Evolutionary conservation across 164 flowering plant species (phyloP), one percentile per base, ranked within the genome.

Genomic region (Sedum album): DNA sequence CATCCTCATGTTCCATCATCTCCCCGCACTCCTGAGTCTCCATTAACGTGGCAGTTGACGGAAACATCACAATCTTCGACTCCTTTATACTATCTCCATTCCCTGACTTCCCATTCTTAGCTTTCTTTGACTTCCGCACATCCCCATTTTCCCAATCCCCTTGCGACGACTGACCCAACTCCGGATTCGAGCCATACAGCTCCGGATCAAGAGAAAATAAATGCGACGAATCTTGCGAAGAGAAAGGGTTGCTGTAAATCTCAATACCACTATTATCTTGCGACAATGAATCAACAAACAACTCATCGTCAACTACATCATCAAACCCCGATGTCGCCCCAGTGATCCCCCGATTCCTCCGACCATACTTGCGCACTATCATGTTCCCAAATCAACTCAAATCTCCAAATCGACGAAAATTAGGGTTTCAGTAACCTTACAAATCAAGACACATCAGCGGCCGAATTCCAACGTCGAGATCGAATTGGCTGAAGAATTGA

Each of bases 11-110:
- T 81, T 94, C 99, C 95, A 90, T 91, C 97, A 91, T 91, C 76
- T 91, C 97, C 71, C 97, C 97, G 49, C 76, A 88, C 75, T 94
- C 99, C 73, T 94, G 98, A 30, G 96, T 86, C 77, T 93, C 98
- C 98, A 93, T 88, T 77, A 91, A 75, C 6, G 96, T 88, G 68
- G 88, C 75, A 33, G 98, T 85, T 33, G 69, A 63, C 39, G 55
- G 65, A 6, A 70, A 15, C 53, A 21, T 38, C 41, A 73, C 65
- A 60, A 63, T 28, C 71, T 70, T 67, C 53, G 66, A 53, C 73
- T 74, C 49, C 30, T 49, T 53, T 33, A 17, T 21, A 63, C 21
- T 25, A 31, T 14, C 65, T 31, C 35, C 23, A 57, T 65, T 67
- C 38, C 3, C 38, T 35, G 38, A 7, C 7, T 35, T 35, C 65